Evolutionary conservation across 306 rosid species (phyloP).

Genomic region (Medicago lupulina): DNA sequence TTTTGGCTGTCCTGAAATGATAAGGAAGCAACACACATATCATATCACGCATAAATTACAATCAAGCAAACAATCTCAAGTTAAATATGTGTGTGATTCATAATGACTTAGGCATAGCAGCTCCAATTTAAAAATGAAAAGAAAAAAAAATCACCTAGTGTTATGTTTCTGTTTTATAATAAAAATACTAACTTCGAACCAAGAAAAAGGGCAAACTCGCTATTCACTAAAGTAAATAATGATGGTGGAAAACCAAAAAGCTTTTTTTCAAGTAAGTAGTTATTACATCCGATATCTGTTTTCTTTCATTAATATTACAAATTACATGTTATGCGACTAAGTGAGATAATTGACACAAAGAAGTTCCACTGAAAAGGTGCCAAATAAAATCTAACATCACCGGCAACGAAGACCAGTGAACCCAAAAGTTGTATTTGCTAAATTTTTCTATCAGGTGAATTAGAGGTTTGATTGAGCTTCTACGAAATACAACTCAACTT

Average conservation of each 20-base stretch:
- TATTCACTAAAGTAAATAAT: conserved; percentile 9
- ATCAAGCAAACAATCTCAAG: not conserved
- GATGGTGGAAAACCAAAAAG: not conserved
- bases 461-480: conserved; percentile 13
- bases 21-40: conserved; percentile 41
- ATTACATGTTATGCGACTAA: not conserved
- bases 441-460: not conserved
- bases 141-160: not conserved
- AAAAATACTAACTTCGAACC: not conserved
- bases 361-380: conserved; percentile 1
- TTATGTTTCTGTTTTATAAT: conserved; percentile 6
- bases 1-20: conserved; percentile 85
- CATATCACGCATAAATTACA: conserved; percentile 20
- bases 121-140: not conserved
- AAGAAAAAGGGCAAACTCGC: not conserved
- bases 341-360: conserved; percentile 11
- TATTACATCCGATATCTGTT: not conserved
- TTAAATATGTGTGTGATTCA: not conserved
- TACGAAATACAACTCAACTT: not conserved
- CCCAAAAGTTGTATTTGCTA: not conserved
- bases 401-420: not conserved
- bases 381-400: not conserved
- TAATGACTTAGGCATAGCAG: not conserved
- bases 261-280: not conserved
- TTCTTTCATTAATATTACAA: conserved; percentile 5